Conservation (phyloP, 2,329 filamentous ascomycete species). For the Erysiphe neolycopersici region DNA sequence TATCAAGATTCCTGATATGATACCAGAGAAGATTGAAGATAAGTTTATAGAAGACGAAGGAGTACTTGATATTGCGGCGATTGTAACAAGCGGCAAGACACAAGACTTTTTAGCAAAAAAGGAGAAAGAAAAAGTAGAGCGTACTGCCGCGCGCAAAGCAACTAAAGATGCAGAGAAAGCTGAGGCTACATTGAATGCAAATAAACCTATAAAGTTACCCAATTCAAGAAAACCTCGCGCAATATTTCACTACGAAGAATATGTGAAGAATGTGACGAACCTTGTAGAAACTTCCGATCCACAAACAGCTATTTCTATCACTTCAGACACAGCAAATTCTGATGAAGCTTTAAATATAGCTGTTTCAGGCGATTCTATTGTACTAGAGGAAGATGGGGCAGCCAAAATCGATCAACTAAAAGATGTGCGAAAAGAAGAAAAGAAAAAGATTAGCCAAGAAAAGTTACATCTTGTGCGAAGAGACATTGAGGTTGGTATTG, state of each 20-base stretch:
- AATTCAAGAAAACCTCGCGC: slow-evolving; percentile 46
- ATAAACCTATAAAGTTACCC: slow-evolving; percentile 33
- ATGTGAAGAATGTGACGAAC: slow-evolving; percentile 17
- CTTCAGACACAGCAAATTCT: slow-evolving; percentile 2
- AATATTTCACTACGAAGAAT: slow-evolving; percentile 48
- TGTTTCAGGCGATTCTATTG: slow-evolving; percentile 2
- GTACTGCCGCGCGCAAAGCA: slow-evolving; percentile 31
- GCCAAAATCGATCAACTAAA: slow-evolving; percentile 9
- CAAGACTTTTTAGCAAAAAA: slow-evolving; percentile 62
- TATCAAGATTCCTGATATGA: slow-evolving; percentile 14
- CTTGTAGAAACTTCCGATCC: slow-evolving; percentile 14
- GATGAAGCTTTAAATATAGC: slow-evolving; percentile 5
- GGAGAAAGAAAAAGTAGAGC: slow-evolving; percentile 52
- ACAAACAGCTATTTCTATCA: slow-evolving; percentile 2
- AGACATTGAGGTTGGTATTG: slow-evolving; percentile 51
- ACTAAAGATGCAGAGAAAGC: slow-evolving; percentile 28
- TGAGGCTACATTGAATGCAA: slow-evolving; percentile 20
- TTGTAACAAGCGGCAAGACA: slow-evolving; percentile 58
- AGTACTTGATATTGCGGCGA: slow-evolving; percentile 59
- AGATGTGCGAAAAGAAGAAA: slow-evolving; percentile 10
- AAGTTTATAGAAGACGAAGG: slow-evolving; percentile 33
- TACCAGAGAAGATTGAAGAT: slow-evolving; percentile 3
- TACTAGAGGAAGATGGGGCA: slow-evolving; percentile 6
- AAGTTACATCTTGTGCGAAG: slow-evolving; percentile 28
- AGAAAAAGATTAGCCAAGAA: slow-evolving; percentile 10